A percentile compares a stretch with the other conserved stretches of the same genome.
phyloP scores from a whole-genome alignment of 2,329 filamentous ascomycete species.

The Fusarium devonianum region DNA sequence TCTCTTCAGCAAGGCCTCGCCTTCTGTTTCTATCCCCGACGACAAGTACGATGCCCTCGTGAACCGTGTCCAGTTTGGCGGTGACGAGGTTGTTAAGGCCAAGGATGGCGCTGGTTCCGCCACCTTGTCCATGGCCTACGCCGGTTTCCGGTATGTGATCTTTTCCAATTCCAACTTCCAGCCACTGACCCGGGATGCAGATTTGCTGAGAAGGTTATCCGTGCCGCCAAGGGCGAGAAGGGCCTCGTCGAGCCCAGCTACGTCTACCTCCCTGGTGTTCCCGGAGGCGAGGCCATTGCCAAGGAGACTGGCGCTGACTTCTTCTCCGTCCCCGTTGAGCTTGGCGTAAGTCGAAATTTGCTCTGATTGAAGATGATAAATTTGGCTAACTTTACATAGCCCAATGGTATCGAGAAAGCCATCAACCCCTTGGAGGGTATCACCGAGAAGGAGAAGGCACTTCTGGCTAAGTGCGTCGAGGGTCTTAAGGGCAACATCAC shows the following conservation, averaged over 20 bases:
- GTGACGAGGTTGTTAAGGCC: constrained; percentile 95
- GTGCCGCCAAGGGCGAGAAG: constrained; percentile 86
- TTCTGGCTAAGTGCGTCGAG: constrained; percentile 76
- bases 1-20: constrained; percentile 90
- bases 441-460: constrained; percentile 87
- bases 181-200: constrained; percentile 52
- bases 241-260: constrained; percentile 94
- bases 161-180: background rate
- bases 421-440: constrained; percentile 78
- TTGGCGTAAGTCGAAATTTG: constrained; percentile 74
- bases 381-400: constrained; percentile 58
- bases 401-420: constrained; percentile 85
- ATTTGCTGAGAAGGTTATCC: constrained; percentile 94
- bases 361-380: constrained; percentile 11
- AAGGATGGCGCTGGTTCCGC: constrained; percentile 92
- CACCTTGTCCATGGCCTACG: constrained; percentile 94
- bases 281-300: constrained; percentile 84
- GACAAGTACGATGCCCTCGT: constrained; percentile 92
- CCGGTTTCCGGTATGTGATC: constrained; percentile 78
- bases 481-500: constrained; percentile 91
- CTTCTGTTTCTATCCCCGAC: constrained; percentile 78
- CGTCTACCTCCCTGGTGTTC: constrained; percentile 90
- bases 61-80: constrained; percentile 96
- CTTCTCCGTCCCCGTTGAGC: constrained; percentile 95
- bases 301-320: constrained; percentile 88